Conservation (phyloP, 1,284 basidiomycete genomes). For the Lentinus polychrous region DNA sequence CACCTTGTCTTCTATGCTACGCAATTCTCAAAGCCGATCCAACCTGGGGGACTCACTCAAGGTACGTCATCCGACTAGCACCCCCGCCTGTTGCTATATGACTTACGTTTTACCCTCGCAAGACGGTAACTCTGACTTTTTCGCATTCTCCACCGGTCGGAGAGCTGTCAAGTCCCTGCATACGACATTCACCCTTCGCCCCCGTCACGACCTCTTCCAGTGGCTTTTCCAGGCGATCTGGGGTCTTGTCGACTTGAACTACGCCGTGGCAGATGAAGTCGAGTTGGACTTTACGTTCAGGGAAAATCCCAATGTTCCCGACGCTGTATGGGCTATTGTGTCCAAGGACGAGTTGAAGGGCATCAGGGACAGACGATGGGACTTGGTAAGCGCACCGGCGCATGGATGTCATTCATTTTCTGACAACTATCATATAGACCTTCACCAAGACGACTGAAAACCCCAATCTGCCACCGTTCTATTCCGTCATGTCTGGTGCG, state of each 20-base stretch:
- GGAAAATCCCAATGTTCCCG: slow-evolving; percentile 39
- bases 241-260: slow-evolving; percentile 69
- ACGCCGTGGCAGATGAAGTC: slow-evolving; percentile 60
- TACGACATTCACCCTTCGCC: slow-evolving; percentile 69
- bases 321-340: slow-evolving; percentile 82
- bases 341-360: slow-evolving; percentile 69
- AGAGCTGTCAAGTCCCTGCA: slow-evolving; percentile 72
- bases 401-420: not conserved
- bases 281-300: slow-evolving; percentile 74
- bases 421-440: slow-evolving; percentile 36
- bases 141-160: slow-evolving; percentile 81
- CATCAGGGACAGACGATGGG: slow-evolving; percentile 74
- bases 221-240: slow-evolving; percentile 52
- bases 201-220: slow-evolving; percentile 78
- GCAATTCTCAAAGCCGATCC: slow-evolving; percentile 62
- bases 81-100: not conserved
- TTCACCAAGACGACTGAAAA: slow-evolving; percentile 77
- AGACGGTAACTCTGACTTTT: slow-evolving; percentile 75
- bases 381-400: slow-evolving; percentile 52
- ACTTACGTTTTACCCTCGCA: slow-evolving; percentile 23
- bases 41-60: slow-evolving; percentile 31
- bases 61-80: slow-evolving; percentile 15
- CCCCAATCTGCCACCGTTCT: slow-evolving; percentile 44
- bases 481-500: slow-evolving; percentile 71
- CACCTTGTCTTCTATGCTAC: slow-evolving; percentile 48